Percentiles rank a stretch among this genome's conserved stretches.
phyloP scores from a whole-genome alignment of 2,329 filamentous ascomycete genomes.

The Elsinoe perseae region DNA sequence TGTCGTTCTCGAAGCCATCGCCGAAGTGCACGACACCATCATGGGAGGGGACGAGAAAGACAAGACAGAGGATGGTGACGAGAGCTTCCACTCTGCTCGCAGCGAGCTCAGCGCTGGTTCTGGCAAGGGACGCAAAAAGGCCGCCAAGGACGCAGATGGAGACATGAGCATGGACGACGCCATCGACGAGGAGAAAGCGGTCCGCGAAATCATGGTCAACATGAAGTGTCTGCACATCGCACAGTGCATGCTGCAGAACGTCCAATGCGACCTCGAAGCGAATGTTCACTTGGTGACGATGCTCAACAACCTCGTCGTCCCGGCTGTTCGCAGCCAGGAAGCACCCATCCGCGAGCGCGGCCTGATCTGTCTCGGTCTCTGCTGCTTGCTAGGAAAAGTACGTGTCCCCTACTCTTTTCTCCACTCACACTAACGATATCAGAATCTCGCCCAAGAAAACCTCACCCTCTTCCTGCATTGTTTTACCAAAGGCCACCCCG shows the following conservation, averaged over 20 bases:
- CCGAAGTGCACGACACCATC: conserved; percentile 93
- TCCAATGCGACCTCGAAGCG: conserved; percentile 76
- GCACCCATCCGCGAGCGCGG: conserved; percentile 87
- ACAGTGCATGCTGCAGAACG: conserved; percentile 93
- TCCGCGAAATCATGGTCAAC: conserved; percentile 90
- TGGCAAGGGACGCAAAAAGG: conserved; percentile 30
- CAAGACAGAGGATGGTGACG: conserved; percentile 49
- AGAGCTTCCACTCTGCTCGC: conserved; percentile 88
- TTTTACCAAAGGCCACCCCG: conserved; percentile 85
- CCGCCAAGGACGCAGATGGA: conserved; percentile 47
- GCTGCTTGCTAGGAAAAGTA: conserved; percentile 78
- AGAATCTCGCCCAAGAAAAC: conserved; percentile 84
- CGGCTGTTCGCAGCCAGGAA: conserved; percentile 87
- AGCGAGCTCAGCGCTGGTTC: conserved; percentile 70
- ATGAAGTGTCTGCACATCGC: conserved; percentile 98
- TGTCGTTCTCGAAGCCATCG: conserved; percentile 83
- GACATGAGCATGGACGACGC: conserved; percentile 43
- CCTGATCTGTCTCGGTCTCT: conserved; percentile 80
- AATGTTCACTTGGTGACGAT: conserved; percentile 93
- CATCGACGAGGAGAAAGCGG: conserved; percentile 60
- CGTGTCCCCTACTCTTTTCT: conserved; percentile 20
- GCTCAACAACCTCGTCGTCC: conserved; percentile 93
- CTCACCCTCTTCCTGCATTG: conserved; percentile 90
- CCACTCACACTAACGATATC: conserved; percentile 19
- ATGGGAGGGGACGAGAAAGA: conserved; percentile 55